Conservation (phyloP, 2,329 filamentous ascomycete genomes). For the Alternaria panax region DNA sequence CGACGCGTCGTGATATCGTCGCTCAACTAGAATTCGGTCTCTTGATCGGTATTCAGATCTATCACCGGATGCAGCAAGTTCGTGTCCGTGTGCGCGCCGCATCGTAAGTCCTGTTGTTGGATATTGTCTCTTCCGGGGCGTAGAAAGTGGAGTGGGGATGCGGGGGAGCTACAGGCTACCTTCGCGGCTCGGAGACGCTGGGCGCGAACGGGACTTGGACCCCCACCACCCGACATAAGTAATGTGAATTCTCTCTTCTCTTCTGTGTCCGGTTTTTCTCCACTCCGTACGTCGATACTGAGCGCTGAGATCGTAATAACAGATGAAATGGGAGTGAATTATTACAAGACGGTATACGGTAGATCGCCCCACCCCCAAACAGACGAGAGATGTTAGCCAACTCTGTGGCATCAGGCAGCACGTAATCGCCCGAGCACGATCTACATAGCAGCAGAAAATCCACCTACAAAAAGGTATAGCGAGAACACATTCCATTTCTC, state of each 20-base stretch:
- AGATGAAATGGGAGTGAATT: not conserved
- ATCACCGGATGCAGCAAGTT: not conserved
- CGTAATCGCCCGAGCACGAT: too few relatives aligned
- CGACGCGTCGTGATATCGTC: not conserved
- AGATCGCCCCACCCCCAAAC: too few relatives aligned
- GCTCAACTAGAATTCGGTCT: not conserved
- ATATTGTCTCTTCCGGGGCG: not conserved
- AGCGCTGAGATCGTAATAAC: not conserved
- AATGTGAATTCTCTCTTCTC: not conserved
- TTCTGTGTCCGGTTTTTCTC: not conserved
- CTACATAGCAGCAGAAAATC: too few relatives aligned
- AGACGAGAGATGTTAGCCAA: too few relatives aligned
- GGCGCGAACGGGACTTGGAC: not conserved
- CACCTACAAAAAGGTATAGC: too few relatives aligned
- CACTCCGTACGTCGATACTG: not conserved
- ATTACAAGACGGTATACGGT: not conserved
- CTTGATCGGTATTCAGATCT: not conserved
- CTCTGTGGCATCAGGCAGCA: too few relatives aligned
- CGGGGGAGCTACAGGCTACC: not conserved
- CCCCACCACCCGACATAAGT: not conserved
- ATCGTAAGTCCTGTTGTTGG: not conserved
- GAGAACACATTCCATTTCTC: too few relatives aligned
- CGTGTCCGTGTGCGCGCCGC: not conserved
- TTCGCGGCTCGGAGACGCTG: not conserved
- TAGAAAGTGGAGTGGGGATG: not conserved